Percentiles rank a stretch among this genome's conserved stretches.
Evolutionary conservation across 2,329 filamentous ascomycete species (phyloP).

Genomic region (Diaporthe vaccinii): DNA sequence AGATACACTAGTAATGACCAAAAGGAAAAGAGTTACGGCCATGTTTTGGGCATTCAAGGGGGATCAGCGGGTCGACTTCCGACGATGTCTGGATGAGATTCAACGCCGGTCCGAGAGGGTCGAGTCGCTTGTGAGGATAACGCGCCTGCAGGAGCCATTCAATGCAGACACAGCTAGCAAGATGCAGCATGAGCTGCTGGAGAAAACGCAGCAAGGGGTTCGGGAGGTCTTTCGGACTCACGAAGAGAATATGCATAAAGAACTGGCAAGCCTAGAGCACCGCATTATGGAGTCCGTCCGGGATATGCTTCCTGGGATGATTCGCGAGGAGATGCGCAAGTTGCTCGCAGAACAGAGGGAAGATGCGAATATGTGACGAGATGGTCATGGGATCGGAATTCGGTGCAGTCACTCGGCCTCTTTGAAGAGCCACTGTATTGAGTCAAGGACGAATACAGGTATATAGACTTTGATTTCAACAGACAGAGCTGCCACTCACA

Average conservation of each 20-base stretch:
- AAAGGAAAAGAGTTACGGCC: too few species aligned
- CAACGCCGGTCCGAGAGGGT: background rate
- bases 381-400: background rate
- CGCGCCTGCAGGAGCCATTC: background rate
- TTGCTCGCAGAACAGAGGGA: background rate
- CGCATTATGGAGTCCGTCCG: background rate
- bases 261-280: background rate
- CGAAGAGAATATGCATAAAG: background rate
- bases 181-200: background rate
- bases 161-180: background rate
- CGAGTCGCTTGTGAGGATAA: background rate
- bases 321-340: background rate
- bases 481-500: too few species aligned
- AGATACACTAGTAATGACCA: too few species aligned
- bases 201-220: too few species aligned
- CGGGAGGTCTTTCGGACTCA: background rate
- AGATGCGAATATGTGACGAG: background rate
- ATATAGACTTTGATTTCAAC: background rate
- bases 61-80: too few species aligned
- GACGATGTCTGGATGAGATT: background rate
- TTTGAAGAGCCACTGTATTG: background rate
- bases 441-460: background rate
- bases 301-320: background rate
- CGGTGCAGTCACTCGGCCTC: background rate
- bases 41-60: too few species aligned